A percentile compares a stretch with the other conserved stretches of the same genome.
phyloP scores from a whole-genome alignment of 2,329 filamentous ascomycete species.

The Trichoderma koningiopsis region DNA sequence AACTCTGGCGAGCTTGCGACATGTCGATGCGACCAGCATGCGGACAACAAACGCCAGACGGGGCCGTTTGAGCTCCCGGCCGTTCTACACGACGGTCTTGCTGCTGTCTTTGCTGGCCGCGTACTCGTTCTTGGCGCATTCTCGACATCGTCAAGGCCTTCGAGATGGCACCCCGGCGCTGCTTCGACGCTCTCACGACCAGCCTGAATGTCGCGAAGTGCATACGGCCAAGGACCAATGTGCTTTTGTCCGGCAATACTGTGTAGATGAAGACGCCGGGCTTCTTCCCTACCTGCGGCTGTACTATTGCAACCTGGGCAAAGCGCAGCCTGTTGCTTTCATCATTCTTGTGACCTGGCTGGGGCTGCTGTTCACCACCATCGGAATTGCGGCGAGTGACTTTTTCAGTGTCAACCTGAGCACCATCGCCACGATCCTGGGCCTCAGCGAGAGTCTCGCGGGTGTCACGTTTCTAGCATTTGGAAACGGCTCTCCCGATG shows the following conservation, averaged over 20 bases:
- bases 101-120: slow-evolving; percentile 50
- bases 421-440: slow-evolving; percentile 85
- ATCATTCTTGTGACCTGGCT: slow-evolving; percentile 78
- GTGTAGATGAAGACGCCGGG: slow-evolving; percentile 85
- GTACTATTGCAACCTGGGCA: slow-evolving; percentile 80
- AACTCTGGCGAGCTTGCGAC: slow-evolving; percentile 2
- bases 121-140: slow-evolving; percentile 43
- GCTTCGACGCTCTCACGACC: slow-evolving; percentile 35
- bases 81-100: slow-evolving; percentile 52
- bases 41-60: slow-evolving; percentile 27
- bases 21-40: slow-evolving; percentile 25
- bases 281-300: slow-evolving; percentile 84
- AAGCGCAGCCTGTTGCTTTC: slow-evolving; percentile 77
- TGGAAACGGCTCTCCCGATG: slow-evolving; percentile 95
- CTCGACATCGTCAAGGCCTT: slow-evolving; percentile 25
- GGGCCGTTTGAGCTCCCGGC: slow-evolving; percentile 48
- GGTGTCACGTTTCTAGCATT: slow-evolving; percentile 96
- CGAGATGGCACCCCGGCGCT: slow-evolving; percentile 21
- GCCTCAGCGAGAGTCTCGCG: slow-evolving; percentile 93
- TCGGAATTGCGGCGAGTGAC: slow-evolving; percentile 95
- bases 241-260: slow-evolving; percentile 80
- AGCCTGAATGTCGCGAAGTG: slow-evolving; percentile 72
- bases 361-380: slow-evolving; percentile 88
- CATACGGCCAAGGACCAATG: slow-evolving; percentile 80
- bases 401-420: slow-evolving; percentile 98